These are phyloP conservation scores for Taiozyma sp. DNA, from an alignment of 1,139 yeast genomes.

Conservation along the genomic window DNA sequence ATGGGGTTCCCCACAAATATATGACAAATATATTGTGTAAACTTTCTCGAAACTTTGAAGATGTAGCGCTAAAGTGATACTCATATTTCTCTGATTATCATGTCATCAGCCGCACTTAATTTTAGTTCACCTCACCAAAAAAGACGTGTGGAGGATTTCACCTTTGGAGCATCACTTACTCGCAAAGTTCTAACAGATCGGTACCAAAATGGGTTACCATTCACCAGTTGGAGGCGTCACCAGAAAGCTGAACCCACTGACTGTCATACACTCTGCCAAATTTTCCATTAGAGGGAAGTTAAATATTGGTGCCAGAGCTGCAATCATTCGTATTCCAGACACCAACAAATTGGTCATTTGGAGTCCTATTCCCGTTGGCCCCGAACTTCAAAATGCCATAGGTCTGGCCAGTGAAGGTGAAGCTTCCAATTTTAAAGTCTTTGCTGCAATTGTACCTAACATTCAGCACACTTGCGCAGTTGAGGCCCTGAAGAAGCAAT, in stretches of 20 bases:
- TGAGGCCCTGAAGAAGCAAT: conserved; percentile 12
- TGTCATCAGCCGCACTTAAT: too few species aligned
- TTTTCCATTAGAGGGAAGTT: conserved; percentile 37
- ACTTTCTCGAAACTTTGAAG: too few species aligned
- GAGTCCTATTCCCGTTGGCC: conserved; percentile 57
- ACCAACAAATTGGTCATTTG: conserved; percentile 42
- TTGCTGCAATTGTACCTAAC: conserved; percentile 43
- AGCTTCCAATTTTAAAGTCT: conserved; percentile 27
- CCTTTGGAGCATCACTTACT: too few species aligned
- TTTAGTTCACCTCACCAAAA: too few species aligned
- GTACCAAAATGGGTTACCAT: conserved; percentile 18
- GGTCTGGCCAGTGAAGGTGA: conserved; percentile 30
- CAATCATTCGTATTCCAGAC: conserved; percentile 37
- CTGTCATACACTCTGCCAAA: conserved; percentile 45
- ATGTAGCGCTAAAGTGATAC: too few species aligned
- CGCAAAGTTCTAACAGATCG: background rate
- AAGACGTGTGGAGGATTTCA: too few species aligned
- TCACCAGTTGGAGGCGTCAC: conserved; percentile 37
- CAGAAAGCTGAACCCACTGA: conserved; percentile 39
- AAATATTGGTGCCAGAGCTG: conserved; percentile 61
- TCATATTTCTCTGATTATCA: too few species aligned
- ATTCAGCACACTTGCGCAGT: conserved; percentile 51
- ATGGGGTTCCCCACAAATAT: too few species aligned
- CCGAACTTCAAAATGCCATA: conserved; percentile 32
- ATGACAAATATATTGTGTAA: too few species aligned